Evolutionary conservation across 345 rosid genomes (phyloP).

Genomic region (Aquilaria sinensis): DNA sequence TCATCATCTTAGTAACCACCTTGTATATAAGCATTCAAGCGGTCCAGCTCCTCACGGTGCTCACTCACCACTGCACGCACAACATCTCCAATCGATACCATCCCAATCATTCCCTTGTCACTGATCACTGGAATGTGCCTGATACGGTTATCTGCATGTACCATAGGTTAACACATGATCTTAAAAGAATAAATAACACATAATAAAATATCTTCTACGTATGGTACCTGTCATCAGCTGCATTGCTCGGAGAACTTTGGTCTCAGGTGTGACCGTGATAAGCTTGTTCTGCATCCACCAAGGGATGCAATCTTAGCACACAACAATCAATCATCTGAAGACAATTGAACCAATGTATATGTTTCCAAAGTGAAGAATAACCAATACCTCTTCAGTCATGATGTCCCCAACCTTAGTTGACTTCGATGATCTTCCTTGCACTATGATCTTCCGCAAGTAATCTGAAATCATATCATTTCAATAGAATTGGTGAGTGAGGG

Average conservation of each 20-base stretch:
- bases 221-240: constrained; percentile 89
- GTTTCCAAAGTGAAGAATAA: neutral
- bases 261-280: constrained; percentile 83
- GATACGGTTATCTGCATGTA: constrained; percentile 71
- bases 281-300: constrained; percentile 68
- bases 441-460: constrained; percentile 91
- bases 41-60: constrained; percentile 87
- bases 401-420: constrained; percentile 98
- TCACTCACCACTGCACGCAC: constrained; percentile 97
- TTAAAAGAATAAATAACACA: neutral
- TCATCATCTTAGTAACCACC: constrained; percentile 77
- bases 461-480: constrained; percentile 35
- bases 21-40: constrained; percentile 84
- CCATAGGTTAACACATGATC: constrained; percentile 2
- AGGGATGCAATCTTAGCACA: neutral
- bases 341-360: neutral
- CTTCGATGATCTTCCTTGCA: constrained; percentile 98
- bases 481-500: neutral
- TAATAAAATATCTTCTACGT: neutral
- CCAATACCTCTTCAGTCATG: constrained; percentile 94
- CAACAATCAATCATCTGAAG: neutral
- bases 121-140: constrained; percentile 92
- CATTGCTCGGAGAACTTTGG: constrained; percentile 97
- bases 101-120: constrained; percentile 81
- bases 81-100: constrained; percentile 99